Evolutionary conservation across 108 stramenopile species (phyloP), one percentile per base, ranked within the genome.

Genomic region (Bacterosira constricta): DNA sequence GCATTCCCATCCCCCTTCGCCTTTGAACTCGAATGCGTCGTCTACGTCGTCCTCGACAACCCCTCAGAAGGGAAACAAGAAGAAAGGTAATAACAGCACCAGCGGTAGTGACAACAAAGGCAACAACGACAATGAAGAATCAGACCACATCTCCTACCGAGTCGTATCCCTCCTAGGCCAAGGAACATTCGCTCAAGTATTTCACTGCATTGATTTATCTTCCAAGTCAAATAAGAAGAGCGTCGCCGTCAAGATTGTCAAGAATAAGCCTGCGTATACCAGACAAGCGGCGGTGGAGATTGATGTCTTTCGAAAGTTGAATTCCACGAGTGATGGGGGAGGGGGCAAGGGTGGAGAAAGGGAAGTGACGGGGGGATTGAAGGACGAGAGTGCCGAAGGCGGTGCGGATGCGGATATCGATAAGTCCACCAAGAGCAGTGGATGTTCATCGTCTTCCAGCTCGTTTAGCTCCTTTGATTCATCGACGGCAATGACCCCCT

Each of bases 131-230:
- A 42, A 38, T 7, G 46, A n/a, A n/a, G n/a, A n/a, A n/a, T n/a
- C n/a, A n/a, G n/a, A n/a, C n/a, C n/a, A n/a, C n/a, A n/a, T 73
- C n/a, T 61, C 87, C 47, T 90, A 86, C 51, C 61, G 57, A 12
- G 79, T 98, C 12, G 70, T 96, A 34, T 75, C 79, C 13, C 47
- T 88, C 30, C 66, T 99, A 29, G 98, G 98, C 34, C 90, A 91
- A 70, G 98, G 98, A 7, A 97, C 97, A 23, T 99, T 99, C 76
- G 98, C 97, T 5, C 97, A 98, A 86, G 97, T 98, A 21, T 96
- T 98, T 53, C 76, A 92, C 41, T 98, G 97, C 66, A 66, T 86
- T 44, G 74, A 84, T 23, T 25, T 64, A 18, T 76, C 73, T 12
- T 90, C 94, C 23, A 83, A 88, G 35, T n/a, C n/a, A n/a, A n/a